Evolutionary conservation across 2,329 filamentous ascomycete genomes (phyloP).

Genomic region (Colletotrichum sidae): DNA sequence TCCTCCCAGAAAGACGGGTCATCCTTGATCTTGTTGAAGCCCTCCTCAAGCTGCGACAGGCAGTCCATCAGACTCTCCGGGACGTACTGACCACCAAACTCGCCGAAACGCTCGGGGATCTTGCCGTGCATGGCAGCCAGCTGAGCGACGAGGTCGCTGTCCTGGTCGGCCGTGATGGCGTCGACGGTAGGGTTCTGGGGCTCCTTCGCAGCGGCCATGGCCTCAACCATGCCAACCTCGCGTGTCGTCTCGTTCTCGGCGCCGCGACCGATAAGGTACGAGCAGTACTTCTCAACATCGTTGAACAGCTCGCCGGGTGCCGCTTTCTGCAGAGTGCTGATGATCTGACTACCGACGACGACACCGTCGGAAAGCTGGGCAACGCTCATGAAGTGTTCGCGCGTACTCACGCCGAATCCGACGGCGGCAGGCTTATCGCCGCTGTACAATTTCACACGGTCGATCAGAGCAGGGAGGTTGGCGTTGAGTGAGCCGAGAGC

Average conservation of each 20-base stretch:
- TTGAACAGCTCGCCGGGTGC: constrained; percentile 73
- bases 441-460: constrained; percentile 90
- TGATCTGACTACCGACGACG: constrained; percentile 95
- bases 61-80: constrained; percentile 99
- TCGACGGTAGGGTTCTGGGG: constrained; percentile 74
- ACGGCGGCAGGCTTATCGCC: constrained; percentile 91
- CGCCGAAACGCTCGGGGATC: constrained; percentile 88
- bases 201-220: constrained; percentile 70
- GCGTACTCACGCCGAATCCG: constrained; percentile 95
- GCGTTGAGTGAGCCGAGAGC: constrained; percentile 85
- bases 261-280: constrained; percentile 68
- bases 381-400: constrained; percentile 91
- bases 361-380: constrained; percentile 90
- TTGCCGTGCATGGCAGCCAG: constrained; percentile 84
- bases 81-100: constrained; percentile 97
- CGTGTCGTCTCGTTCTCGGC: constrained; percentile 59
- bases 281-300: constrained; percentile 88
- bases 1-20: constrained; percentile 97
- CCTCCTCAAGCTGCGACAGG: constrained; percentile 87
- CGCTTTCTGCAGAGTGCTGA: constrained; percentile 81
- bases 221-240: constrained; percentile 78
- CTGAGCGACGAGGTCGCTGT: constrained; percentile 79
- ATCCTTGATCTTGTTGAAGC: constrained; percentile 88
- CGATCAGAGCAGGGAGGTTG: constrained; percentile 83
- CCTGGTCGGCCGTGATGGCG: constrained; percentile 68